Conservation (phyloP, 192 early-diverging fungal genomes). For the Backusella luteola region DNA sequence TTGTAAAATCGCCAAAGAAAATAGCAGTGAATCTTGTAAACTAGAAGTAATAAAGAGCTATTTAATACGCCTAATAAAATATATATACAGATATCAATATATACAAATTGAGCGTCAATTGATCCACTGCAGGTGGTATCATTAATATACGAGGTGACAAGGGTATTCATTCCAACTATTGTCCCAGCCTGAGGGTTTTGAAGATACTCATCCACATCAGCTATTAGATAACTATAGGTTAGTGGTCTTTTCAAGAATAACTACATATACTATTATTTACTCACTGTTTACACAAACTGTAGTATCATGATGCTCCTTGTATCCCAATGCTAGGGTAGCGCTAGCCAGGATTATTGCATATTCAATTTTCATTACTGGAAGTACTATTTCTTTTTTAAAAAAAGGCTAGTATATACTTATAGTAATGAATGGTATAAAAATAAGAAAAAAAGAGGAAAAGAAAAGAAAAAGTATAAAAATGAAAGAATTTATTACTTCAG, state of each 20-base stretch:
- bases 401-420: too few relatives aligned
- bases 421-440: neutral
- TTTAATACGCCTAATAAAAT: neutral
- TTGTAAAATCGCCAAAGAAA: neutral
- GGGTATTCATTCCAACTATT: neutral
- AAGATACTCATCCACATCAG: neutral
- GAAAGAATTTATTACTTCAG: neutral
- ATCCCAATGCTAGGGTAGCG: too few relatives aligned
- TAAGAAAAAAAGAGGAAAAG: neutral
- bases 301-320: neutral
- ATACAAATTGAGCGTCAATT: neutral
- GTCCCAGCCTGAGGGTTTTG: neutral
- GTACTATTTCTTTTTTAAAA: too few relatives aligned
- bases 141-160: neutral
- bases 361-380: too few relatives aligned
- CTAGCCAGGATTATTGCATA: too few relatives aligned
- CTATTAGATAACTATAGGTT: neutral
- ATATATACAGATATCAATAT: neutral
- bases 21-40: neutral
- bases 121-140: neutral
- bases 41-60: neutral
- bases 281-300: neutral
- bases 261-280: neutral
- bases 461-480: neutral
- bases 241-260: neutral